Percentiles rank a stretch among this genome's conserved stretches.
Evolutionary conservation across 495 filamentous ascomycete species (phyloP).

Genomic region (Penicillium angulare): DNA sequence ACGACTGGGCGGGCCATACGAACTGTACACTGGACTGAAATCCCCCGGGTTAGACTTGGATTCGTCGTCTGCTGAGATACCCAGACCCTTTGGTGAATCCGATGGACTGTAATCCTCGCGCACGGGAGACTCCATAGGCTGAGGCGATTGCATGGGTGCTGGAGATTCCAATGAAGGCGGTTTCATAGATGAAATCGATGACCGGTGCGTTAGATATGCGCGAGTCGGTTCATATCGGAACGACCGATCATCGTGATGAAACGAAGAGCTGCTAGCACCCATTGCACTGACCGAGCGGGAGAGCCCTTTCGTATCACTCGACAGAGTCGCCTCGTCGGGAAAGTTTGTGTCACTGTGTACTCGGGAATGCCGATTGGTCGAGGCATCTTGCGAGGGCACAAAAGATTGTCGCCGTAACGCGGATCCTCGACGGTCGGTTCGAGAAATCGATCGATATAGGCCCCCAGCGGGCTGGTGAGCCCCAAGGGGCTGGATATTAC

Average conservation of each 20-base stretch:
- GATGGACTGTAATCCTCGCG: conserved; percentile 14
- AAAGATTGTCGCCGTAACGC: conserved; percentile 39
- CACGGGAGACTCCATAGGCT: conserved; percentile 10
- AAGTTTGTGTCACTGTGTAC: conserved; percentile 59
- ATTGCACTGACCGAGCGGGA: conserved; percentile 45
- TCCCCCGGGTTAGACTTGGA: conserved; percentile 31
- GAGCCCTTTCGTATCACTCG: conserved; percentile 24
- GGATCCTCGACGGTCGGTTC: conserved; percentile 37
- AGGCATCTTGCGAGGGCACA: conserved; percentile 32
- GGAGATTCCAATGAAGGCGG: conserved; percentile 8
- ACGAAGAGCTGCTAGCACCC: conserved; percentile 38
- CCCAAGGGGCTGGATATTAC: conserved; percentile 18
- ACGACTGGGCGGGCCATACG: conserved; percentile 38
- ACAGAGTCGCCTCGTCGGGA: conserved; percentile 35
- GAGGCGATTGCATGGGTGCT: conserved; percentile 2
- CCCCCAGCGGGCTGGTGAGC: conserved; percentile 21
- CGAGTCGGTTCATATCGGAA: conserved; percentile 41
- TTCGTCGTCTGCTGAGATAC: conserved; percentile 27
- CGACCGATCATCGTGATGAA: conserved; percentile 38
- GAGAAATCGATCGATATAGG: conserved; percentile 44
- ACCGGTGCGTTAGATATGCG: conserved; percentile 39
- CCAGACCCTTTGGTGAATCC: conserved; percentile 30
- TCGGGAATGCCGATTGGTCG: conserved; percentile 50
- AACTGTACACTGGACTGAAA: conserved; percentile 37
- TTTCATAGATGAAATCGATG: conserved; percentile 33